Evolutionary conservation across 257 asterid genomes (phyloP).

Genomic region (Scutellaria barbata): DNA sequence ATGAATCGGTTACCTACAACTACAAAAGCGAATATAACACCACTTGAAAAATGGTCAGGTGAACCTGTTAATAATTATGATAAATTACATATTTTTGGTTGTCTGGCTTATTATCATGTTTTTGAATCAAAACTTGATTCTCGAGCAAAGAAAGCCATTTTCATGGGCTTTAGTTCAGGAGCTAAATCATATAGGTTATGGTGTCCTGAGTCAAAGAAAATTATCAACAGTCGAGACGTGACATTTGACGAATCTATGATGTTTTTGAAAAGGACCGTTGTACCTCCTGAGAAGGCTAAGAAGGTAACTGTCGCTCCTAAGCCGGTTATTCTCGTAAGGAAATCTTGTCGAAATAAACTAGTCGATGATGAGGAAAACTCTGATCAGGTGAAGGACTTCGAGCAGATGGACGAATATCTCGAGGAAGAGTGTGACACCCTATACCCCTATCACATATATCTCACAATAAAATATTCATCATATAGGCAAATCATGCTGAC

Average conservation of each 20-base stretch:
- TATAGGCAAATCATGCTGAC: too few species aligned
- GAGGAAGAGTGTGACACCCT: too few species aligned
- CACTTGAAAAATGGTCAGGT: too few species aligned
- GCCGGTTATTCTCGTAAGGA: background rate
- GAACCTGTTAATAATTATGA: background rate
- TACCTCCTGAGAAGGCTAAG: background rate
- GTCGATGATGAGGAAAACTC: background rate
- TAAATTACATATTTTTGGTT: background rate
- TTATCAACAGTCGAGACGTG: too few species aligned
- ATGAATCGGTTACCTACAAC: background rate
- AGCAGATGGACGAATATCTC: too few species aligned
- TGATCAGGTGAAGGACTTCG: background rate
- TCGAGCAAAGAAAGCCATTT: too few species aligned
- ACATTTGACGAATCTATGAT: conserved; percentile 17
- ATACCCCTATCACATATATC: too few species aligned
- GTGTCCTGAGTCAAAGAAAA: too few species aligned
- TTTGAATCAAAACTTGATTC: too few species aligned
- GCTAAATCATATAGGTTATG: background rate
- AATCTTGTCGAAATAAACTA: background rate
- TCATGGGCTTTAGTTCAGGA: background rate
- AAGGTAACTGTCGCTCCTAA: background rate
- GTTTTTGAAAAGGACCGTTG: background rate
- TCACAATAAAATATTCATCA: too few species aligned
- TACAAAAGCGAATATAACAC: background rate
- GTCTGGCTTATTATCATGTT: too few species aligned